Conservation (phyloP, 352 stramenopile genomes). For the Phytophthora foliorum region DNA sequence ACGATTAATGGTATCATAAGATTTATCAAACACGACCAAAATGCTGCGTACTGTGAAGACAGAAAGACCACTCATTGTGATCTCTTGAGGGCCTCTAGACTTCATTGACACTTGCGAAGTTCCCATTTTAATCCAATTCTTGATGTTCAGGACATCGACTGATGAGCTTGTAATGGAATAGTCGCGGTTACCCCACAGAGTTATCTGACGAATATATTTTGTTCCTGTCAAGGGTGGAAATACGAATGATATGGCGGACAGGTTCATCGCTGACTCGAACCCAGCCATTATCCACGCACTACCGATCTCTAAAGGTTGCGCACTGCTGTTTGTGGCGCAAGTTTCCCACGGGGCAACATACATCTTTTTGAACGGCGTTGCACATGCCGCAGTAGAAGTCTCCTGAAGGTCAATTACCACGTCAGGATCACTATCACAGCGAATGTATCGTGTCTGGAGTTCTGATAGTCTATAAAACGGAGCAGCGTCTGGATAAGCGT, state of each 20-base stretch:
- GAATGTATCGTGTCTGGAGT: slow-evolving; percentile 36
- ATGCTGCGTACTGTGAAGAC: slow-evolving; percentile 39
- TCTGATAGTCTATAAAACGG: slow-evolving; percentile 37
- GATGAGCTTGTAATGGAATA: slow-evolving; percentile 22
- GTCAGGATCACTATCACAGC: slow-evolving; percentile 42
- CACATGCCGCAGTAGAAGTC: slow-evolving; percentile 8
- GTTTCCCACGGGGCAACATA: slow-evolving; percentile 38
- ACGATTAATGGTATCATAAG: slow-evolving; percentile 55
- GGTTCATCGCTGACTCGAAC: slow-evolving; percentile 42
- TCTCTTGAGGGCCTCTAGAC: slow-evolving; percentile 49
- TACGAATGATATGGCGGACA: slow-evolving; percentile 51
- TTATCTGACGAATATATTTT: slow-evolving; percentile 60
- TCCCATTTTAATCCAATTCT: slow-evolving; percentile 53
- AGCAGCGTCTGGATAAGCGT: slow-evolving; percentile 50
- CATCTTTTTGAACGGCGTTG: slow-evolving; percentile 20
- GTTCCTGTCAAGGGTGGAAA: slow-evolving; percentile 51
- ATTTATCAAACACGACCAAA: slow-evolving; percentile 59
- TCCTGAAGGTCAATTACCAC: slow-evolving; percentile 28
- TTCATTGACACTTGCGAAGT: slow-evolving; percentile 51
- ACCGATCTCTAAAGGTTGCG: slow-evolving; percentile 38
- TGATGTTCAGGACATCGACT: slow-evolving; percentile 37
- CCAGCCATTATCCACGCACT: slow-evolving; percentile 70
- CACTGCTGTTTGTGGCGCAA: slow-evolving; percentile 51
- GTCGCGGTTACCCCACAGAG: slow-evolving; percentile 54
- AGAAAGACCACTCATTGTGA: slow-evolving; percentile 39